Evolutionary conservation across 164 flowering plant species (phyloP), one percentile per base, ranked within the genome.

Genomic region (Chloranthus sessilifolius): DNA sequence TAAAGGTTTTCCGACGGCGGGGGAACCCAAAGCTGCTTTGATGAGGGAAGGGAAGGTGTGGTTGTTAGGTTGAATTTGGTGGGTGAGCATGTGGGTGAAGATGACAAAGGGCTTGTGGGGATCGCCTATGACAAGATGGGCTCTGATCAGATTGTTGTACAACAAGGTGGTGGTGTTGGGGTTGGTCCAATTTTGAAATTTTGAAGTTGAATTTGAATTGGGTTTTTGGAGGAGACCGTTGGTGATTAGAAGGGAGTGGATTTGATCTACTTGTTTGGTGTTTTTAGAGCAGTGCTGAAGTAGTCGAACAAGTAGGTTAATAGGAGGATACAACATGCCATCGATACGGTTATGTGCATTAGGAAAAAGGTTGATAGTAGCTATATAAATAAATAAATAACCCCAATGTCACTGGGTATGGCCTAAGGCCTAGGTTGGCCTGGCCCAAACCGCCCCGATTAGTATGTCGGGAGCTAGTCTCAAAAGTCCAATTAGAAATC

Each of bases 31-130:
- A 2, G 71, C 52, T 14, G 90, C 77, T 64, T 85, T 82, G 50
- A 82, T 54, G 47, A 85, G 61, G 29, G 83, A 69, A 57, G 96
- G 84, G 70, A 82, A 85, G 48, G 90, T 88, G 61, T 67, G 72
- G 55, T 31, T 45, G 59, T 80, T 84, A n/a, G 86, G 94, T 5
- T 59, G 64, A 9, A 72, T 66, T 43, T 50, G 56, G 49, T 75
- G 68, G 23, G 52, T 44, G 52, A 80, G 82, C 94, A 88, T 82
- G 44, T 61, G 71, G 35, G 69, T 76, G 74, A 72, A 85, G 51
- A 88, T 71, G 7, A 64, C 23, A 15, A 85, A 43, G 43, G 76
- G 8, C 10, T 50, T 58, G 22, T 51, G 58, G 20, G 74, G 63
- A 14, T 65, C 54, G 7, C 47, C 44, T 20, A 62, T 28, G 36